A percentile compares a stretch with the other conserved stretches of the same genome.
Evolutionary conservation across 495 filamentous ascomycete species (phyloP).

Genomic region (Lasiosphaeria miniovina): DNA sequence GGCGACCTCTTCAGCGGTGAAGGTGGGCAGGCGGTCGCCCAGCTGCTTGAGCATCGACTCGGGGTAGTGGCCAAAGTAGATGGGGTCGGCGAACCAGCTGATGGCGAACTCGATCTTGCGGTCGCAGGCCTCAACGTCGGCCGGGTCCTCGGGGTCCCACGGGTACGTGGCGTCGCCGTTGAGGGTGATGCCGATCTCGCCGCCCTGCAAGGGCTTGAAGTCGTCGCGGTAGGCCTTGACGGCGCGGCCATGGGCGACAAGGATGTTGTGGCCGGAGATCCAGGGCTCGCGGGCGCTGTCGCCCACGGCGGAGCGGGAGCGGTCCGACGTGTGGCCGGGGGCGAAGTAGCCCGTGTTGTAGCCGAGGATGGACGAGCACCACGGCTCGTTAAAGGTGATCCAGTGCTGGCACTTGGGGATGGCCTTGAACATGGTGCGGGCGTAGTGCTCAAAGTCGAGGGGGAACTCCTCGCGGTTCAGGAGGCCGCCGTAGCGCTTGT

Average conservation of each 20-base stretch:
- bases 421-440: slow-evolving; percentile 54
- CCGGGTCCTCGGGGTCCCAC: slow-evolving; percentile 54
- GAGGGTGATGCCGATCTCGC: slow-evolving; percentile 61
- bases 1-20: slow-evolving; percentile 60
- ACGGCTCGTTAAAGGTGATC: slow-evolving; percentile 69
- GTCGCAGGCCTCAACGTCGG: slow-evolving; percentile 58
- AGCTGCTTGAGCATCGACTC: slow-evolving; percentile 73
- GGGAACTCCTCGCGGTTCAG: slow-evolving; percentile 58
- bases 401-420: slow-evolving; percentile 60
- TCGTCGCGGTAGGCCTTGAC: slow-evolving; percentile 67
- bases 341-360: slow-evolving; percentile 60
- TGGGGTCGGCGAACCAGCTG: slow-evolving; percentile 69
- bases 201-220: slow-evolving; percentile 57
- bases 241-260: slow-evolving; percentile 56
- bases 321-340: slow-evolving; percentile 57
- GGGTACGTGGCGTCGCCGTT: slow-evolving; percentile 61
- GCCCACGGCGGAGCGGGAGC: slow-evolving; percentile 50
- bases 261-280: slow-evolving; percentile 60
- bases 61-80: slow-evolving; percentile 74
- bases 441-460: slow-evolving; percentile 59
- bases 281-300: slow-evolving; percentile 58
- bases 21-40: slow-evolving; percentile 64
- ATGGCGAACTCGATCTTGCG: slow-evolving; percentile 65
- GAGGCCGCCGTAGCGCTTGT: slow-evolving; percentile 60
- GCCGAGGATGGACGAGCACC: slow-evolving; percentile 58